Evolutionary conservation across 345 rosid genomes (phyloP).

Genomic region (Salix suchowensis): DNA sequence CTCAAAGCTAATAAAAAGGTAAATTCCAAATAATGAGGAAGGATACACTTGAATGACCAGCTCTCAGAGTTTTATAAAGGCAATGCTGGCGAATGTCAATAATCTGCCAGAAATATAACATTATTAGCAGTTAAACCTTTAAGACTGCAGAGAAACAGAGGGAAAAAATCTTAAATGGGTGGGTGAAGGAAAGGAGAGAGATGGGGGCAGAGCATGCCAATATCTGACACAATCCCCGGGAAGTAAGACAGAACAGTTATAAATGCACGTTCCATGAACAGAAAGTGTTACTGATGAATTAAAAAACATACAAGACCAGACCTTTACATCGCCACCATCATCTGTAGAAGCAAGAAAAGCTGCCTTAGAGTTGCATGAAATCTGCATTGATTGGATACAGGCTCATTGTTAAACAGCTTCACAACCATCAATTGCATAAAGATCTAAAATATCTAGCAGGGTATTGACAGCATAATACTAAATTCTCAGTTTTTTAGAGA

Average conservation of each 20-base stretch:
- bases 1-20: neutral
- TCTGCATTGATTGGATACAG: slow-evolving; percentile 30
- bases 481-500: too few relatives aligned
- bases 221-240: neutral
- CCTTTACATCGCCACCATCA: slow-evolving; percentile 87
- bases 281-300: neutral
- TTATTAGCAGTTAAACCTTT: slow-evolving; percentile 7
- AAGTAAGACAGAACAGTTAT: neutral
- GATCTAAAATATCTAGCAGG: too few relatives aligned
- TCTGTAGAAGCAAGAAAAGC: slow-evolving; percentile 82
- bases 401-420: neutral
- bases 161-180: neutral
- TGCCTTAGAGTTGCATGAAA: slow-evolving; percentile 63
- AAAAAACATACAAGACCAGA: slow-evolving; percentile 41
- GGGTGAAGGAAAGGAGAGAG: too few relatives aligned
- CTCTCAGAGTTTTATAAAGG: slow-evolving; percentile 74
- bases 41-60: slow-evolving; percentile 92
- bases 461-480: too few relatives aligned
- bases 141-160: neutral
- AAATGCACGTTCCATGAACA: neutral
- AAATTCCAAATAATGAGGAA: slow-evolving; percentile 5
- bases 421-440: too few relatives aligned
- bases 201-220: too few relatives aligned
- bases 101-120: slow-evolving; percentile 46
- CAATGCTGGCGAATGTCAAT: slow-evolving; percentile 63